Evolutionary conservation across 1,284 basidiomycete genomes (phyloP).

Genomic region (Puccinia horiana): DNA sequence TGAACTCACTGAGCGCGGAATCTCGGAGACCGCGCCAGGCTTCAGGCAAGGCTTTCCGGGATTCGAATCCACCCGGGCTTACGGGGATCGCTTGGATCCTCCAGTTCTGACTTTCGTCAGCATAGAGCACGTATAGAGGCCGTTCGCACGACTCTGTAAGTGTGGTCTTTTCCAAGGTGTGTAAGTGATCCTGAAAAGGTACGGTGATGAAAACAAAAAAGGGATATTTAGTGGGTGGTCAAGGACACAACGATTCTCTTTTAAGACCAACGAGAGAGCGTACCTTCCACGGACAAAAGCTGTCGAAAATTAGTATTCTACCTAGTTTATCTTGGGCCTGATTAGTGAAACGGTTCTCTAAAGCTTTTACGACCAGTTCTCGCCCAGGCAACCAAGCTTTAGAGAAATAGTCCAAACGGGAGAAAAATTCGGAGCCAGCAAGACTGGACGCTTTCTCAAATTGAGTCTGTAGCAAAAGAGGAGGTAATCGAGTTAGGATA

Average conservation of each 20-base stretch:
- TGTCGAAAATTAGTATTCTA: conserved; percentile 77
- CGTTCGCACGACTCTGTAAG: conserved; percentile 60
- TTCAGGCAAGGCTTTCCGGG: conserved; percentile 87
- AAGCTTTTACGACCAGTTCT: conserved; percentile 72
- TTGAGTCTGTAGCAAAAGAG: conserved; percentile 62
- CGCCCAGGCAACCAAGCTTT: conserved; percentile 91
- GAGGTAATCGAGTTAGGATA: background rate
- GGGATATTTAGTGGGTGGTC: background rate
- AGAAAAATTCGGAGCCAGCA: conserved; percentile 83
- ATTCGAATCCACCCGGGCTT: conserved; percentile 79
- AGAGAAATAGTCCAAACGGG: conserved; percentile 76
- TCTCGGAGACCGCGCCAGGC: conserved; percentile 89
- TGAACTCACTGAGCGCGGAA: conserved; percentile 71
- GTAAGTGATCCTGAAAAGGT: conserved; percentile 22
- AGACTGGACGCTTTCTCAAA: conserved; percentile 80
- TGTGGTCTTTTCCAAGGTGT: conserved; percentile 29
- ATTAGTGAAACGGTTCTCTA: conserved; percentile 67
- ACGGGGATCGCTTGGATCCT: conserved; percentile 89
- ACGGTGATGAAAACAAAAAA: background rate
- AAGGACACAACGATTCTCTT: background rate
- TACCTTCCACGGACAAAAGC: conserved; percentile 85
- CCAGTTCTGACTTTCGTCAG: conserved; percentile 74
- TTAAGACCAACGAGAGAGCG: conserved; percentile 44
- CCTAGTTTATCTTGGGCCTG: conserved; percentile 67
- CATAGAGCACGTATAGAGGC: conserved; percentile 80